Percentiles rank a stretch among this genome's conserved stretches.
Evolutionary conservation across 768 basidiomycete species (phyloP).

Genomic region (Lyophyllum semitale): DNA sequence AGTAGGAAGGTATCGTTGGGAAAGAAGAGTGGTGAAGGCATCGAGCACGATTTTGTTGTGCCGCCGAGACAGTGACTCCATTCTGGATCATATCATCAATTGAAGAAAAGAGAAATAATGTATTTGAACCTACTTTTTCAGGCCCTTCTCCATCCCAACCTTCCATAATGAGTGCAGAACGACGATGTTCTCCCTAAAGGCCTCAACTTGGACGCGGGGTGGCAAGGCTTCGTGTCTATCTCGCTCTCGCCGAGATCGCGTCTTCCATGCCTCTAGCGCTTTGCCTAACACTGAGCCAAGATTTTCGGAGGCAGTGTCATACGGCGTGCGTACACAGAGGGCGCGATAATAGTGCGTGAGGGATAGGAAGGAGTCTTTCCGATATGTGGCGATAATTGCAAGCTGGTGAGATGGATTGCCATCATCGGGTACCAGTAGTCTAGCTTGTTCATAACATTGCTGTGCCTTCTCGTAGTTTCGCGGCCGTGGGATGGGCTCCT

Average conservation of each 20-base stretch:
- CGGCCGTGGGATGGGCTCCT: constrained; percentile 53
- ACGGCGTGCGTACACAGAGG: constrained; percentile 82
- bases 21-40: constrained; percentile 62
- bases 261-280: constrained; percentile 60
- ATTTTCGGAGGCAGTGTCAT: constrained; percentile 87
- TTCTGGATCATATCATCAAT: constrained; percentile 33
- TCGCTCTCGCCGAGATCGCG: constrained; percentile 41
- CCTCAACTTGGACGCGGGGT: constrained; percentile 56
- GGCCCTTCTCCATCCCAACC: constrained; percentile 49
- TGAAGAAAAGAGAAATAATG: constrained; percentile 6
- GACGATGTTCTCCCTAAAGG: constrained; percentile 74
- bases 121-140: constrained; percentile 53
- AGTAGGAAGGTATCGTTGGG: constrained; percentile 68
- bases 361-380: constrained; percentile 78
- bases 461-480: constrained; percentile 76
- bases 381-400: constrained; percentile 87
- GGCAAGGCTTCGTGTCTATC: constrained; percentile 35
- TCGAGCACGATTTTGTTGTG: constrained; percentile 50
- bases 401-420: constrained; percentile 97
- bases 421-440: constrained; percentile 78
- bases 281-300: constrained; percentile 71
- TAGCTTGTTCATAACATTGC: constrained; percentile 84
- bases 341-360: constrained; percentile 90
- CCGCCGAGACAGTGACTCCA: constrained; percentile 47
- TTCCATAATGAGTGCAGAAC: constrained; percentile 79